A percentile compares a stretch with the other conserved stretches of the same genome.
phyloP scores from a whole-genome alignment of 306 rosid species.

The Prunus mira region DNA sequence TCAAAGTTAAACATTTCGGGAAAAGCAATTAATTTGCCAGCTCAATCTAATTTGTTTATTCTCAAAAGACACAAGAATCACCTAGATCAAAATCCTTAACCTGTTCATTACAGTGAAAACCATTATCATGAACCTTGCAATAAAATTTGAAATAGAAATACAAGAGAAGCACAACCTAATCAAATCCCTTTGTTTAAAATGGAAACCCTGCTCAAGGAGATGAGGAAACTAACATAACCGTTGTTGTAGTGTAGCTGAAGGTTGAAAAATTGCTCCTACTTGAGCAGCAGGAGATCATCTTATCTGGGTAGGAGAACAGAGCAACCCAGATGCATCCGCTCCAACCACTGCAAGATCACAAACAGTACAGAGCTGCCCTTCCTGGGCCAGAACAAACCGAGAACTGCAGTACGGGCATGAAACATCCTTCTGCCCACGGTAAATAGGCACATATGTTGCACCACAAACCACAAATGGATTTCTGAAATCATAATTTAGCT shows the following conservation, averaged over 20 bases:
- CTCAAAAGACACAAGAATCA: constrained; percentile 12
- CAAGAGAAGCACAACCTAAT: constrained; percentile 21
- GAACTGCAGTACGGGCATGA: constrained; percentile 82
- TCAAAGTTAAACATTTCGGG: neutral
- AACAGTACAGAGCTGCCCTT: constrained; percentile 72
- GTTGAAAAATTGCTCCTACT: constrained; percentile 16
- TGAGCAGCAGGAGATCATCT: constrained; percentile 43
- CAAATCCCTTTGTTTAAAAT: neutral
- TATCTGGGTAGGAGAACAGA: constrained; percentile 75
- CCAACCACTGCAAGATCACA: constrained; percentile 77
- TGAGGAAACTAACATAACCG: neutral
- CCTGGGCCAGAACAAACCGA: constrained; percentile 67
- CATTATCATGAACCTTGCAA: constrained; percentile 6
- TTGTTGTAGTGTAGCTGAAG: neutral
- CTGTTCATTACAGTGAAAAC: constrained; percentile 9
- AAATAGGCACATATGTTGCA: constrained; percentile 78
- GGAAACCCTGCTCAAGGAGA: constrained; percentile 8
- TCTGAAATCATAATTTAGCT: constrained; percentile 73
- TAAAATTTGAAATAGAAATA: constrained; percentile 11
- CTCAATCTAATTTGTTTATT: constrained; percentile 20
- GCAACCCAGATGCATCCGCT: constrained; percentile 80
- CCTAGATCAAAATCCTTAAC: constrained; percentile 12
- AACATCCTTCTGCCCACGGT: constrained; percentile 79
- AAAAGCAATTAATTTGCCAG: constrained; percentile 6
- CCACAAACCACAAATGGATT: constrained; percentile 87